Conservation (phyloP, 2,329 filamentous ascomycete species). For the Laburnicola sp. region DNA sequence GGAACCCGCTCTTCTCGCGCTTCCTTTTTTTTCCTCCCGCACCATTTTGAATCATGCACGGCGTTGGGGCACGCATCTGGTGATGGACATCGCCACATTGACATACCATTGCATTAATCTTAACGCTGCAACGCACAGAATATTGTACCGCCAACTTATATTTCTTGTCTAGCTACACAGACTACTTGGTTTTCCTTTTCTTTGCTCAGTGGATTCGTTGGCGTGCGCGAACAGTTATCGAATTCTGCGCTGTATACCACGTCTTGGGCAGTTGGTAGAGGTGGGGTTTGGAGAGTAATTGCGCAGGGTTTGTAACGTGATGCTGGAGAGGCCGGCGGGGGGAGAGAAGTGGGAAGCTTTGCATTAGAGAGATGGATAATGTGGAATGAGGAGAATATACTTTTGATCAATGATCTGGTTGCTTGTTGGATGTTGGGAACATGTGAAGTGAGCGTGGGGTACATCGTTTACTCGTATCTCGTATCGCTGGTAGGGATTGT, state of each 20-base stretch:
- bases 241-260: conserved; percentile 5
- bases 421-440: not conserved
- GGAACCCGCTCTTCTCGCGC: not conserved
- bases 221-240: not conserved
- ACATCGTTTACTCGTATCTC: too few relatives aligned
- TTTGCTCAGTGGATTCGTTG: too few relatives aligned
- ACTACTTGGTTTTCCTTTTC: not conserved
- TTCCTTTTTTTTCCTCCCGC: not conserved
- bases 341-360: too few relatives aligned
- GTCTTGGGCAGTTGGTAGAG: not conserved
- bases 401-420: not conserved
- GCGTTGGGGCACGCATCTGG: conserved; percentile 1
- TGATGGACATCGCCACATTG: not conserved
- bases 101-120: not conserved
- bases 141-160: not conserved
- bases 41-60: conserved; percentile 3
- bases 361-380: too few relatives aligned
- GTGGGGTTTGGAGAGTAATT: not conserved
- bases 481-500: too few relatives aligned
- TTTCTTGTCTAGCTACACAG: not conserved
- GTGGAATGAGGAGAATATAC: too few relatives aligned
- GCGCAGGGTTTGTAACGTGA: too few relatives aligned
- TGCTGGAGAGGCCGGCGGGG: too few relatives aligned
- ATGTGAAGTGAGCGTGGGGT: too few relatives aligned
- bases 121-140: not conserved